Evolutionary conservation across 371 early-diverging fungal species (phyloP).

Genomic region (Lichtheimia ramosa): DNA sequence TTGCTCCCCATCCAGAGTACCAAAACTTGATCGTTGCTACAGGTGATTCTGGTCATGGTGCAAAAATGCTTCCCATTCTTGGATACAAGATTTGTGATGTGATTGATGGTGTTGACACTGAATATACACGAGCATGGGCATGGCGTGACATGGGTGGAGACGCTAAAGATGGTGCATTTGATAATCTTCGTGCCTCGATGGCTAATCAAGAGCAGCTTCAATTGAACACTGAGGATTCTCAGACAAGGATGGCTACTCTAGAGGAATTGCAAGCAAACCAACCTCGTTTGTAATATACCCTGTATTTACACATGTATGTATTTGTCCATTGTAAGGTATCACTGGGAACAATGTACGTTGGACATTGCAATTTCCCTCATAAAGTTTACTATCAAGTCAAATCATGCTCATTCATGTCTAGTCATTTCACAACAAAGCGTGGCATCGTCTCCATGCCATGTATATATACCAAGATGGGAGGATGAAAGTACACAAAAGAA

Average conservation of each 20-base stretch:
- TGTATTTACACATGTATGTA: background rate
- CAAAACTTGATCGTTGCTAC: slow-evolving; percentile 41
- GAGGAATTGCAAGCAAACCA: background rate
- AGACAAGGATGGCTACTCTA: slow-evolving; percentile 8
- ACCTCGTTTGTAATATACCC: background rate
- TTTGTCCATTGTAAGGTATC: no score
- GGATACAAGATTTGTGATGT: slow-evolving; percentile 31
- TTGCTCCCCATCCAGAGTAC: slow-evolving; percentile 42
- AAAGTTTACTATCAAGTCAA: no score
- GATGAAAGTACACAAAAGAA: no score
- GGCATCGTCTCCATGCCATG: no score
- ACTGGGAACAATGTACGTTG: no score
- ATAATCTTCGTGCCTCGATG: slow-evolving; percentile 12
- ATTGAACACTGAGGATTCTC: slow-evolving; percentile 2
- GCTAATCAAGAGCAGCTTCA: slow-evolving; percentile 8
- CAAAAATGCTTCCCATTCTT: slow-evolving; percentile 39
- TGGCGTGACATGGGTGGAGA: slow-evolving; percentile 20
- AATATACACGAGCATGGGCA: slow-evolving; percentile 26
- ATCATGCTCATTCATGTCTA: no score
- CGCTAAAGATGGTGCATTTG: slow-evolving; percentile 10
- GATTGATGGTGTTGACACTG: slow-evolving; percentile 27
- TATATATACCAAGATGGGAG: no score
- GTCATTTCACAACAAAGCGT: no score
- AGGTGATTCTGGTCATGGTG: slow-evolving; percentile 54
- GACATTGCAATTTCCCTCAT: no score